Base-by-base conservation (phyloP, 1,139 yeast genomes). In the Geotrichum citri-aurantii region DNA sequence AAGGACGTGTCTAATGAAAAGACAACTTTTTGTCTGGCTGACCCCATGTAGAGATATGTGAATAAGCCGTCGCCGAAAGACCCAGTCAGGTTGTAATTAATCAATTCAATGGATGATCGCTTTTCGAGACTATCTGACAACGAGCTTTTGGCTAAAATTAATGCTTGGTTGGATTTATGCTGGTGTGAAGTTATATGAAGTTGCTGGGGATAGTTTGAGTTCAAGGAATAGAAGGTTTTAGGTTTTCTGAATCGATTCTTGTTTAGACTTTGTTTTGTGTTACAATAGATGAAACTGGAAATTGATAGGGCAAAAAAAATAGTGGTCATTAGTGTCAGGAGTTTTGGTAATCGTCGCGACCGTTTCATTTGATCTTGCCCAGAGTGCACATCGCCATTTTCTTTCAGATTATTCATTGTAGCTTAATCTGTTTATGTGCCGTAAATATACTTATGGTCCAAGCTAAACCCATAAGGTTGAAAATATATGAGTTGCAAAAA, bases 1-100 rank as follows among this genome's bases (percentile, higher is more conserved):
- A 54, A 37, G 14, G 57, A 29, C 14, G 60, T 57, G 40, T 57
- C 60, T 40, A 57, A 14, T 7, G 55, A 50, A 26, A 54, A 57
- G 24, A 57, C 29, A 12, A 57, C 48, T 10, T 24, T 44, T 26
- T 57, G 50, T 14, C 46, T 46, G 5, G 33, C 11, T 11, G 60
- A 57, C 14, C 60, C 60, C 42, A 57, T 23, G 37, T 21, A 29
- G 27, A 57, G 47, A 12, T 48, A 33, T 2, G 52, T 23, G 26
- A 33, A 57, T 6, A 57, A 50, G 5, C 60, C 60, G 48, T 54
- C 57, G n/a, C 60, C 52, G 17, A 49, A 24, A n/a, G 27, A 12
- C 11, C 60, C 60, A 3, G 55, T 12, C 24, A 57, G 23, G 14
- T 48, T 37, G 50, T 48, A 48, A 29, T 23, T 29, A 14, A 33